These are phyloP conservation scores for Metarhizium brunneum DNA, from an alignment of 2,329 filamentous ascomycete species.

Conservation along the genomic window DNA sequence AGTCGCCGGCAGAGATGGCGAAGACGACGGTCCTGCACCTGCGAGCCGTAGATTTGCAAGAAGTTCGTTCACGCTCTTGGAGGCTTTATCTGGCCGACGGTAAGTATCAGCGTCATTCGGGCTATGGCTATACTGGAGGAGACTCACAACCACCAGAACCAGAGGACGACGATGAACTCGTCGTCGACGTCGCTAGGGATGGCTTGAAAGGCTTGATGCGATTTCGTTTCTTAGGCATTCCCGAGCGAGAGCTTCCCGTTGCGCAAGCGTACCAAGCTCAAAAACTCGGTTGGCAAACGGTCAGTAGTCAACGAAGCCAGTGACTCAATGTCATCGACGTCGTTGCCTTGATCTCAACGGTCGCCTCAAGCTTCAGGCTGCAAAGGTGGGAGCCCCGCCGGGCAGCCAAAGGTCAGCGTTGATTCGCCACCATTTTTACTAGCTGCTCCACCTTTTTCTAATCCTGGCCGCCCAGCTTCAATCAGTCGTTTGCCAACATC, in stretches of 20 bases:
- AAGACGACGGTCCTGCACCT: slow-evolving; percentile 19
- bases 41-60: slow-evolving; percentile 46
- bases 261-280: background rate
- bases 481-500: background rate
- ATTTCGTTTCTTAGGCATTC: slow-evolving; percentile 58
- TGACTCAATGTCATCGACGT: background rate
- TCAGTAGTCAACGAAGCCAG: background rate
- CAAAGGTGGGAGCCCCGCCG: background rate
- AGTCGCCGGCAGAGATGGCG: slow-evolving; percentile 20
- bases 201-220: slow-evolving; percentile 48
- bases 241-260: slow-evolving; percentile 12
- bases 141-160: slow-evolving; percentile 18
- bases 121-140: background rate
- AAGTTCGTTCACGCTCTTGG: slow-evolving; percentile 47
- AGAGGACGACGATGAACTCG: slow-evolving; percentile 14
- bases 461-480: background rate
- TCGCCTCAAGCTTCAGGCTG: background rate
- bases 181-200: slow-evolving; percentile 41
- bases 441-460: background rate
- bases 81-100: slow-evolving; percentile 12
- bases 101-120: background rate
- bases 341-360: background rate
- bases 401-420: background rate
- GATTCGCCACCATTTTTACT: background rate
- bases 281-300: background rate